Conservation (phyloP, 139 green algal genomes). For the Micractinium sp. region DNA sequence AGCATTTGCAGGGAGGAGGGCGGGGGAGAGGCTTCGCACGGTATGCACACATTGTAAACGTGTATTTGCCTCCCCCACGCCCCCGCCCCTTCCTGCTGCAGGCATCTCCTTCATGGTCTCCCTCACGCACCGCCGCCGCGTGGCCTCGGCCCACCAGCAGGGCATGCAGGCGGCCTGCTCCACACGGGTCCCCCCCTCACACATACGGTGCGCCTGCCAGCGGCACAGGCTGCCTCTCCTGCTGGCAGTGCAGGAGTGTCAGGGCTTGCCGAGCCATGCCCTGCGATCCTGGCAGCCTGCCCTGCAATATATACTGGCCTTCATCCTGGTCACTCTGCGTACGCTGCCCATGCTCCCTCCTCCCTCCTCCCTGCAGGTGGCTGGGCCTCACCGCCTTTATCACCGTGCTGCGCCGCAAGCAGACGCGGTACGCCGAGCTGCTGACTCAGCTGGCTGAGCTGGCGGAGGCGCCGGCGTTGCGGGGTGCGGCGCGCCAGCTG, state of each 20-base stretch:
- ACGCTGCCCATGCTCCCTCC: background rate
- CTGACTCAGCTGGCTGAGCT: constrained; percentile 49
- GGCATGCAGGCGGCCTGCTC: background rate
- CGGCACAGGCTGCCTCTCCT: background rate
- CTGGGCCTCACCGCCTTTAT: constrained; percentile 76
- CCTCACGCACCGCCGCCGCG: constrained; percentile 18
- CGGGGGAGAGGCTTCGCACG: background rate
- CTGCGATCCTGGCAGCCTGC: too few species aligned
- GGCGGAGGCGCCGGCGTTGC: constrained; percentile 41
- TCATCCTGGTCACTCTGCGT: background rate
- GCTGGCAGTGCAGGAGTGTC: background rate
- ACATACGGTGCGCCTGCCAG: constrained; percentile 17
- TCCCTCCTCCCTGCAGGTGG: constrained; percentile 50
- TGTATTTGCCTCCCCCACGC: background rate
- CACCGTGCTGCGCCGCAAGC: constrained; percentile 66
- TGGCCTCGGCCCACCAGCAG: constrained; percentile 23
- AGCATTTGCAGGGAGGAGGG: constrained; percentile 27
- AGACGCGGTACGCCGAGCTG: constrained; percentile 43
- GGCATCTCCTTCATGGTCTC: constrained; percentile 34
- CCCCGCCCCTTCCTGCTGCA: background rate
- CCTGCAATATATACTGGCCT: too few species aligned
- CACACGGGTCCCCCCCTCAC: constrained; percentile 12
- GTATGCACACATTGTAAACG: too few species aligned
- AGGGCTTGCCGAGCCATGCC: background rate
- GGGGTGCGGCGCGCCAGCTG: constrained; percentile 48